Conservation (phyloP, 2,329 filamentous ascomycete genomes). For the Colletotrichum neosansevieriae region DNA sequence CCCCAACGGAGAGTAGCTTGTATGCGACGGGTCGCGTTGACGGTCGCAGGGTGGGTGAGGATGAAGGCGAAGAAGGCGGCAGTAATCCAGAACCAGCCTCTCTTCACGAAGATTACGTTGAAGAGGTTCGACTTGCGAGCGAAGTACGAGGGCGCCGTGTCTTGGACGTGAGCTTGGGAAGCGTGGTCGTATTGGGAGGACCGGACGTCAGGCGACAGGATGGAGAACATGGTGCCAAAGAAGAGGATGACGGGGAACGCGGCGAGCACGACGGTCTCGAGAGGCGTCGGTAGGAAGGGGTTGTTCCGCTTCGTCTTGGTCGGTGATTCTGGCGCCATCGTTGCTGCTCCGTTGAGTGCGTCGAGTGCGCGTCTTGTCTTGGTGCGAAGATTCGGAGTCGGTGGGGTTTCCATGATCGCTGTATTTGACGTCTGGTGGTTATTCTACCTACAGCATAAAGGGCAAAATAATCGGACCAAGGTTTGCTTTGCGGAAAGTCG, state of each 20-base stretch:
- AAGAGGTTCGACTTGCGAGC: slow-evolving; percentile 93
- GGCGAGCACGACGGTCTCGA: slow-evolving; percentile 73
- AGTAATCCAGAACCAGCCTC: slow-evolving; percentile 93
- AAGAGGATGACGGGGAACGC: slow-evolving; percentile 83
- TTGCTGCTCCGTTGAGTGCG: slow-evolving; percentile 33
- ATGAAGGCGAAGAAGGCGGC: slow-evolving; percentile 78
- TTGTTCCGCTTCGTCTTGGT: slow-evolving; percentile 53
- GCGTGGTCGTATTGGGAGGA: slow-evolving; percentile 71
- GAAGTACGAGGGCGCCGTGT: slow-evolving; percentile 83
- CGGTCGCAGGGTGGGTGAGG: slow-evolving; percentile 72
- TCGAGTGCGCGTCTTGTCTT: slow-evolving; percentile 40
- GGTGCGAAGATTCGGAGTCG: slow-evolving; percentile 37
- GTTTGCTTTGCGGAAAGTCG: not conserved
- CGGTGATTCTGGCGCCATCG: slow-evolving; percentile 20
- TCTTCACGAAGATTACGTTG: slow-evolving; percentile 94
- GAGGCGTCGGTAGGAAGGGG: slow-evolving; percentile 76
- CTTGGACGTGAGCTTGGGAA: slow-evolving; percentile 72
- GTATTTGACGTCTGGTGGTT: not conserved
- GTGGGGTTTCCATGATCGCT: slow-evolving; percentile 39
- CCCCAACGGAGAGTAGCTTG: slow-evolving; percentile 77
- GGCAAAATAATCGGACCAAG: slow-evolving; percentile 1
- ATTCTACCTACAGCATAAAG: slow-evolving; percentile 36
- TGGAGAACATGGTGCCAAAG: slow-evolving; percentile 84
- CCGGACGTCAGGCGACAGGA: slow-evolving; percentile 79
- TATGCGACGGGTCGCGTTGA: slow-evolving; percentile 47